Conservation (phyloP, 306 rosid genomes). For the Ormosia emarginata region DNA sequence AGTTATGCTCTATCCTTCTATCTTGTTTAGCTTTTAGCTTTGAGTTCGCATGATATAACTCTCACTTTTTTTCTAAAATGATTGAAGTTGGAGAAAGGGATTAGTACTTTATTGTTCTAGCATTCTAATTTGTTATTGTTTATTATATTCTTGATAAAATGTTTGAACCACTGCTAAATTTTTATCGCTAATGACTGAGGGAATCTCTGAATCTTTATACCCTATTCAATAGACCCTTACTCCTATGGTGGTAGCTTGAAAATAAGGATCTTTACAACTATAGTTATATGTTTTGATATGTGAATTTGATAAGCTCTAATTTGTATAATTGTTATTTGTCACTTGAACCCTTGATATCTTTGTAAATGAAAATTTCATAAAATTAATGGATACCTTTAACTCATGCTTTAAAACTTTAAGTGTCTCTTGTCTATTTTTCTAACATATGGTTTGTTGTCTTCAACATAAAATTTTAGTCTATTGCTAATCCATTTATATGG, state of each 20-base stretch:
- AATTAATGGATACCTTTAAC: not conserved
- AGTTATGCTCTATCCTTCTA: too few relatives aligned
- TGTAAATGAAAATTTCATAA: not conserved
- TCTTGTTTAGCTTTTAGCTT: too few relatives aligned
- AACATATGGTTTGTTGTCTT: not conserved
- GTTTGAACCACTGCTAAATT: too few relatives aligned
- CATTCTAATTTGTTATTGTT: too few relatives aligned
- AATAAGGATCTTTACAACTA: constrained; percentile 18
- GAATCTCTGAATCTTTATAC: too few relatives aligned
- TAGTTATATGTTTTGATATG: not conserved
- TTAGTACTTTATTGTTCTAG: too few relatives aligned
- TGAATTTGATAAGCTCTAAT: not conserved
- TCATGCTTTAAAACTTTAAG: not conserved
- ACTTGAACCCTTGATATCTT: not conserved
- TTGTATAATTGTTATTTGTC: not conserved
- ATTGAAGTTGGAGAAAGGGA: too few relatives aligned
- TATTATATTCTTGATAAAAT: too few relatives aligned
- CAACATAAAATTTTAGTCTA: not conserved
- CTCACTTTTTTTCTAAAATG: too few relatives aligned
- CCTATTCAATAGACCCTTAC: too few relatives aligned
- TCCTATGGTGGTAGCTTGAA: constrained; percentile 46
- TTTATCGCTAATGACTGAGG: too few relatives aligned
- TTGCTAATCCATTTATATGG: not conserved
- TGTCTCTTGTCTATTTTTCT: not conserved
- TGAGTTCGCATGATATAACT: too few relatives aligned